Base-by-base conservation (phyloP, 2,329 filamentous ascomycete species). In the Hymenoscyphus linearis region DNA sequence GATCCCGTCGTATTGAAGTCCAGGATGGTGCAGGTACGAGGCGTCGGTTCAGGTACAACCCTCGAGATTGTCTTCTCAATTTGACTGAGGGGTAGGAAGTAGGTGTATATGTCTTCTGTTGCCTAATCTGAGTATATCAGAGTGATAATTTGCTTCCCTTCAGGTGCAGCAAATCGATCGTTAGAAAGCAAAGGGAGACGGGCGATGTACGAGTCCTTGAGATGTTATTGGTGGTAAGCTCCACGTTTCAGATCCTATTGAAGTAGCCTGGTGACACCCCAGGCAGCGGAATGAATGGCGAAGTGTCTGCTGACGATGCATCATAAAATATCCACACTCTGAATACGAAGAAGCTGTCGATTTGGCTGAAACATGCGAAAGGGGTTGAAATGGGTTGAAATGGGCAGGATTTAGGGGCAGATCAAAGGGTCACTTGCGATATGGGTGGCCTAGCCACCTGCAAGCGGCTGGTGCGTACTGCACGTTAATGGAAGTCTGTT, bases 11-110 rank as follows among this genome's bases (percentile, higher is more conserved):
- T 25, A 13, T 26, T 25, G 44, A 50, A 50, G 44, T 13, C 44
- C 44, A 34, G 37, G 34, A 54, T 53, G 58, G 63, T 60, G 61
- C 61, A 65, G 63, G 63, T 63, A 63, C 63, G 59, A 57, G n/a
- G 22, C 35, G 36, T 22, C 47, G 25, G 22, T 50, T 35, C 36
- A 40, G 31, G 31, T 36, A 55, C 34, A 55, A 13, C 18, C 54
- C 37, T 56, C 14, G 10, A n/a, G 35, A n/a, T n/a, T 40, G 10
- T 14, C 3, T 18, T 47, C 40, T 18, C n/a, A 9, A 9, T 22
- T 47, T 18, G 40, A 14, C 44, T 35, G 36, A 40, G 14, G 54
- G 18, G 14, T 26, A 10, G 10, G 13, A n/a, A 25, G 31, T 31
- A 25, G 26, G 10, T n/a, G 25, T 18, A 37, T 56, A 56, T 56